Evolutionary conservation across 257 asterid species (phyloP).

Genomic region (Henckelia pumila): DNA sequence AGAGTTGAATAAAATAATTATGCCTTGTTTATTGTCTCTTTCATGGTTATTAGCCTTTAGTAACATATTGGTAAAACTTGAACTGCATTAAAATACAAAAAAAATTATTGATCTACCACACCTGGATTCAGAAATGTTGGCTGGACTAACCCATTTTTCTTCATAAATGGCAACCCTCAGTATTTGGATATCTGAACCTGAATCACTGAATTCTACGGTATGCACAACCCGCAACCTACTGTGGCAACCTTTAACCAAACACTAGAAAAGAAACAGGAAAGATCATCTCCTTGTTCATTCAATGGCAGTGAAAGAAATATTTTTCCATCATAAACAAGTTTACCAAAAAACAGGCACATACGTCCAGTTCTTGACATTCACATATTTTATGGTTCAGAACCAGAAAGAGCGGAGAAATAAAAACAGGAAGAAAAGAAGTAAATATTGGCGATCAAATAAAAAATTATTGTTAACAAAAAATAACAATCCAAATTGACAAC

Average conservation of each 20-base stretch:
- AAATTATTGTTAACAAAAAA: no score
- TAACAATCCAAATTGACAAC: neutral
- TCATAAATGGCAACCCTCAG: constrained; percentile 94
- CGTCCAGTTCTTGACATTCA: neutral
- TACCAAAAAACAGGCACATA: neutral
- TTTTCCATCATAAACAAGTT: constrained; percentile 1
- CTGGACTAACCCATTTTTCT: constrained; percentile 91
- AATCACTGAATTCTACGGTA: constrained; percentile 87
- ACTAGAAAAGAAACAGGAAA: constrained; percentile 39
- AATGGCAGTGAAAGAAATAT: neutral
- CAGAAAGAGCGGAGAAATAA: neutral
- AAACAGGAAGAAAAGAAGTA: no score
- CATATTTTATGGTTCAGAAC: neutral
- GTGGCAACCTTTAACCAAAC: constrained; percentile 98
- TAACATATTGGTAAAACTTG: constrained; percentile 3
- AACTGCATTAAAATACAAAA: constrained; percentile 4
- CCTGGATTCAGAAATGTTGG: constrained; percentile 77
- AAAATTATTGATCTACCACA: constrained; percentile 19
- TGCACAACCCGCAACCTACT: constrained; percentile 90
- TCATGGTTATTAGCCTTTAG: no score
- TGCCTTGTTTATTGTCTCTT: no score
- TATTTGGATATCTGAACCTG: constrained; percentile 89
- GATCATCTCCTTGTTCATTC: neutral
- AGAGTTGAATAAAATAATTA: no score
- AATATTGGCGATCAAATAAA: no score